A percentile compares a stretch with the other conserved stretches of the same genome.
These are phyloP conservation scores for Termitomyces sp. DNA, from an alignment of 768 basidiomycete species.

Conservation along the genomic window DNA sequence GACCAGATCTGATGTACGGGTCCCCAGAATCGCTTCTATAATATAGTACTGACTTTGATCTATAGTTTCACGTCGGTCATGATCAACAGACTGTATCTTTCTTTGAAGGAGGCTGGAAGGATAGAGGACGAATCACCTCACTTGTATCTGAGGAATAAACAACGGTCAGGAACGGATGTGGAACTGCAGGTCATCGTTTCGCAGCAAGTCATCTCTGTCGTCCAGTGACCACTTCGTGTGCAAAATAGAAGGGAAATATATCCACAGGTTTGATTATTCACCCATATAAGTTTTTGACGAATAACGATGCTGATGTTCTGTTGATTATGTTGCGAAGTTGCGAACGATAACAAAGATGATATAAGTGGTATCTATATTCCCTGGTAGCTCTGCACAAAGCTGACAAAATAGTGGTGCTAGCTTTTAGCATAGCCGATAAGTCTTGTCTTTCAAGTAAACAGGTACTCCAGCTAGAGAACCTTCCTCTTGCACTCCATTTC, in stretches of 20 bases:
- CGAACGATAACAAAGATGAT: too few species aligned
- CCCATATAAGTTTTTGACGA: too few species aligned
- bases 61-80: constrained; percentile 18
- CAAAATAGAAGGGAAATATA: too few species aligned
- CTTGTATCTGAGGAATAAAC: not conserved
- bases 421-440: too few species aligned
- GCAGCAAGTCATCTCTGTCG: constrained; percentile 5
- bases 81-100: constrained; percentile 18
- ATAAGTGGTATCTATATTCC: too few species aligned
- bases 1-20: constrained; percentile 11
- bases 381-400: too few species aligned
- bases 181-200: constrained; percentile 11
- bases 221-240: not conserved
- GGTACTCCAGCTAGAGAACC: constrained; percentile 50
- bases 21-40: not conserved
- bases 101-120: constrained; percentile 14
- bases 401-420: too few species aligned
- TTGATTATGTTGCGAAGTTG: too few species aligned
- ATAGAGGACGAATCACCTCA: not conserved
- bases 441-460: constrained; percentile 51
- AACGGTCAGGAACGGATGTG: not conserved
- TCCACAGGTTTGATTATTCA: too few species aligned
- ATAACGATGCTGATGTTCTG: too few species aligned
- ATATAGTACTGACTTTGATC: not conserved
- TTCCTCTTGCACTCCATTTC: constrained; percentile 25